Base-by-base conservation (phyloP, 169 alveolate species). In the Cryptosporidium sp. region DNA sequence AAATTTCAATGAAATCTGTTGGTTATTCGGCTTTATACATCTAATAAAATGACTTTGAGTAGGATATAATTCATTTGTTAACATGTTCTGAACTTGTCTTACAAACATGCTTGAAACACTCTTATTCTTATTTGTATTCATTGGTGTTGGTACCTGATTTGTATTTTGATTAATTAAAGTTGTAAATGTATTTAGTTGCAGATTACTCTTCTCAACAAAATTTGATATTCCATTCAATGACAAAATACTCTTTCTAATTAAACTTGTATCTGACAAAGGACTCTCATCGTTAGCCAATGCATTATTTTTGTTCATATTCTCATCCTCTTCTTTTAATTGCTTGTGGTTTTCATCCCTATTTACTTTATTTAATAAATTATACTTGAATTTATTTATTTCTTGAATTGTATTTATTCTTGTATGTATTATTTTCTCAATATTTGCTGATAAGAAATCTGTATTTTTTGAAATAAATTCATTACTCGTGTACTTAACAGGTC, bases 41-140 rank as follows among this genome's bases (percentile, higher is more conserved):
- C 94, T 74, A 35, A 92, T 92, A 55, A 92, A 92, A 75, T 86
- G 92, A 7, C 93, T 91, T 18, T 84, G 89, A n/a, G 94, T 92
- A 39, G 86, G 75, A 45, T 89, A 86, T 41, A 92, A 58, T 21
- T 92, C 91, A 51, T 84, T 85, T 1, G 85, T 62, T 43, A 92
- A 55, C 73, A 92, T 71, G 85, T 92, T 92, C 39, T 91, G 85
- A 52, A 91, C 93, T 67, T 92, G 92, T 55, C 71, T 92, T 55
- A 92, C 91, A 45, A 86, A 92, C 59, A 67, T 71, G 51, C 71
- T 43, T 23, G 75, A 33, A 18, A 71, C 87, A 55, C 86, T 85
- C 35, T 85, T 85, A 62, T 86, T 71, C 23, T 80, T 73, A 39
- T 70, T 68, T 8, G 84, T 61, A 86, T 84, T 80, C 48, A 80